These are phyloP conservation scores for Boletus putidus DNA, from an alignment of 1,284 basidiomycete genomes.

Conservation along the genomic window DNA sequence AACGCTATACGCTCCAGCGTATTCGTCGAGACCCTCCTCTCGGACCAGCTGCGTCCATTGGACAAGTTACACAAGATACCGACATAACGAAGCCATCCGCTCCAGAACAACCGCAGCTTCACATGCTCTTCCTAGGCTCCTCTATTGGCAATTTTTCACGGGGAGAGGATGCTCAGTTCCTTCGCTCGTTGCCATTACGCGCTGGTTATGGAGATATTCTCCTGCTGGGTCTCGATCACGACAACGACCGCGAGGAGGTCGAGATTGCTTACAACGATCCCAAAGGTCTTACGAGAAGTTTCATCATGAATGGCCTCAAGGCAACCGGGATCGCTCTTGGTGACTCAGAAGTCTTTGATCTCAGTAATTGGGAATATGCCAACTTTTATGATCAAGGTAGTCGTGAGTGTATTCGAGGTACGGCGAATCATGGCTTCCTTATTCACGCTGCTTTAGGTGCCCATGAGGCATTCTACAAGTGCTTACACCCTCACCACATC, in stretches of 20 bases:
- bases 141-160: slow-evolving; percentile 93
- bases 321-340: slow-evolving; percentile 62
- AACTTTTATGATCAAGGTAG: slow-evolving; percentile 70
- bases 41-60: slow-evolving; percentile 36
- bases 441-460: slow-evolving; percentile 53
- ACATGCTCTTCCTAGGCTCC: slow-evolving; percentile 92
- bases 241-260: slow-evolving; percentile 66
- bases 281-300: slow-evolving; percentile 73
- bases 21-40: slow-evolving; percentile 37
- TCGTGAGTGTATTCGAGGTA: slow-evolving; percentile 49
- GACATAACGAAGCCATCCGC: slow-evolving; percentile 42
- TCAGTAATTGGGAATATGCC: slow-evolving; percentile 82
- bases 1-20: slow-evolving; percentile 9
- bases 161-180: slow-evolving; percentile 70
- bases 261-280: slow-evolving; percentile 85
- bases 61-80: slow-evolving; percentile 10
- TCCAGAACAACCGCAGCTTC: slow-evolving; percentile 55
- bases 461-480: slow-evolving; percentile 86
- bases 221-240: slow-evolving; percentile 83
- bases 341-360: slow-evolving; percentile 59
- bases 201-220: slow-evolving; percentile 70
- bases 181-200: slow-evolving; percentile 77
- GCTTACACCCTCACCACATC: slow-evolving; percentile 63
- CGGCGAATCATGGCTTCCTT: background rate
- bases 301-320: slow-evolving; percentile 90